A percentile compares a stretch with the other conserved stretches of the same genome.
These are phyloP conservation scores for Cetradonia linearis DNA, from an alignment of 495 filamentous ascomycete genomes.

Conservation along the genomic window DNA sequence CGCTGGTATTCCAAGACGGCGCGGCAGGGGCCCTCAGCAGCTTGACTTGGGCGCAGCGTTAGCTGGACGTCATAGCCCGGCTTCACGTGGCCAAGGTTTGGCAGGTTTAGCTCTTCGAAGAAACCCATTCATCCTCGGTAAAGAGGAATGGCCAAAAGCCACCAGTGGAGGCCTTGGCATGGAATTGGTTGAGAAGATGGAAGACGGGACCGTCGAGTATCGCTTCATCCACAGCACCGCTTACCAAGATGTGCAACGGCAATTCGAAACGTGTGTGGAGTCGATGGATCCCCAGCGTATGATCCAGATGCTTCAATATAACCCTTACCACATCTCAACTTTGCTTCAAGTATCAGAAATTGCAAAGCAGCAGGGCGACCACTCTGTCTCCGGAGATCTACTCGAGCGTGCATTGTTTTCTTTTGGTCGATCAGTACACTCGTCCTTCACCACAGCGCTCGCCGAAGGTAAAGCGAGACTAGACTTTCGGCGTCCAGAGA, in stretches of 20 bases:
- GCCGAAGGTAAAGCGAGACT: constrained; percentile 68
- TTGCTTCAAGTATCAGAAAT: constrained; percentile 88
- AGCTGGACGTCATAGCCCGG: constrained; percentile 49
- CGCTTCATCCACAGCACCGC: constrained; percentile 59
- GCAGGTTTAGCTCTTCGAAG: constrained; percentile 58
- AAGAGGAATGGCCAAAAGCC: constrained; percentile 80
- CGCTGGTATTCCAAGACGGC: constrained; percentile 33
- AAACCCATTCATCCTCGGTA: constrained; percentile 80
- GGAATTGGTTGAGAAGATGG: constrained; percentile 50
- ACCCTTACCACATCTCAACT: constrained; percentile 83
- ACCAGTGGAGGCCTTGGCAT: constrained; percentile 76
- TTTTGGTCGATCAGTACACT: constrained; percentile 76
- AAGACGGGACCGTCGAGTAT: constrained; percentile 51
- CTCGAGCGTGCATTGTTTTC: constrained; percentile 88
- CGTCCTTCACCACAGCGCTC: constrained; percentile 64
- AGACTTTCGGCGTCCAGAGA: constrained; percentile 69
- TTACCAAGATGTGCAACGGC: constrained; percentile 67
- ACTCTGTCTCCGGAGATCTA: constrained; percentile 73
- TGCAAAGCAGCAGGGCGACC: constrained; percentile 78
- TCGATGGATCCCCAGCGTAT: constrained; percentile 69
- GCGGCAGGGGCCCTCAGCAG: constrained; percentile 44
- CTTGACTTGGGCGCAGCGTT: constrained; percentile 63
- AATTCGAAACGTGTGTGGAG: constrained; percentile 71
- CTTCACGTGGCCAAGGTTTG: constrained; percentile 49
- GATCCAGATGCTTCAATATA: constrained; percentile 53